Evolutionary conservation across 345 rosid genomes (phyloP).

Genomic region (Gossypium stocksii): DNA sequence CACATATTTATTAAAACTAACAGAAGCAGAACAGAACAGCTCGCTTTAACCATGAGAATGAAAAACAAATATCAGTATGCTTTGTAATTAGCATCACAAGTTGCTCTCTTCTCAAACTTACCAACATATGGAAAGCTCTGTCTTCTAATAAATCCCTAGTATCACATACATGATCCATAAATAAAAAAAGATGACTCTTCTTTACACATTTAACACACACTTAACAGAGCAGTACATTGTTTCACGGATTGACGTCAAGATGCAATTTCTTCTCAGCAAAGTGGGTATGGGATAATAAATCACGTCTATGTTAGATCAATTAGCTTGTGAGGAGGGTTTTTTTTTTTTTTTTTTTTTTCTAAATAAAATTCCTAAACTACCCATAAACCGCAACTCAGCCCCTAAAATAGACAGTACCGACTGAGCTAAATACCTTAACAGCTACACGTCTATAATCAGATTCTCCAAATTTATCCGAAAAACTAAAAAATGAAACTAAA

Average conservation of each 20-base stretch:
- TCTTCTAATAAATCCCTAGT: not conserved
- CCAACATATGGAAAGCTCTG: not conserved
- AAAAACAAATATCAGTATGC: not conserved
- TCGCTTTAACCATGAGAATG: not conserved
- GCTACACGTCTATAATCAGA: not conserved
- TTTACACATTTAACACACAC: not conserved
- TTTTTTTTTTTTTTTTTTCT: no score
- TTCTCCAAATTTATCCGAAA: not conserved
- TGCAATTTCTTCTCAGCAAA: constrained; percentile 64
- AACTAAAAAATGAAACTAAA: not conserved
- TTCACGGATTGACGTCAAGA: no score
- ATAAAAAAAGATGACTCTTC: not conserved
- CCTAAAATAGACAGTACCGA: no score
- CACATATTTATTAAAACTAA: not conserved
- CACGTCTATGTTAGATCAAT: constrained; percentile 71
- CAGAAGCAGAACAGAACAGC: constrained; percentile 6
- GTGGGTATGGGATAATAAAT: constrained; percentile 69
- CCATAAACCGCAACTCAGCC: no score
- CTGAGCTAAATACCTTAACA: not conserved
- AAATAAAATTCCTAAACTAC: no score
- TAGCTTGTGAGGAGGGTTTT: constrained; percentile 49
- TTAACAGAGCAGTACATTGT: not conserved
- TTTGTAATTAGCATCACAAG: not conserved
- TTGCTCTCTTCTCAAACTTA: not conserved
- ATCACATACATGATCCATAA: not conserved